Conservation (phyloP, 495 filamentous ascomycete genomes). For the Penicillium turbatum region DNA sequence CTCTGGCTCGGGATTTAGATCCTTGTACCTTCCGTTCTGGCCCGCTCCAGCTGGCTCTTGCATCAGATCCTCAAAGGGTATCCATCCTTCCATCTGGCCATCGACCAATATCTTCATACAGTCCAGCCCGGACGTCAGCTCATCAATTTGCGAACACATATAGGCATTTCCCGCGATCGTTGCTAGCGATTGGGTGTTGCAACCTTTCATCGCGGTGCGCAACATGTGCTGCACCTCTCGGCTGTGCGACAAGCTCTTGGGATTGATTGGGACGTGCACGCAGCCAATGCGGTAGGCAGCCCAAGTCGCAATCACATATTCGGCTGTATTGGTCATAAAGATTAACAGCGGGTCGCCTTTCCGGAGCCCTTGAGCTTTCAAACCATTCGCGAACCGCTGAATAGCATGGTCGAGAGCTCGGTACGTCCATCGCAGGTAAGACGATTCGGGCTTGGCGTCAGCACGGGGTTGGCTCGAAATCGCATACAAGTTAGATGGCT, state of each 20-base stretch:
- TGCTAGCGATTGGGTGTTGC: not conserved
- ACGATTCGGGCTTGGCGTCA: not conserved
- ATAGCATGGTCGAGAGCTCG: conserved; percentile 7
- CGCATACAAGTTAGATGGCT: conserved; percentile 9
- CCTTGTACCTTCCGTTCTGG: too few relatives aligned
- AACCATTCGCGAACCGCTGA: conserved; percentile 5
- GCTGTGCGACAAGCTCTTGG: conserved; percentile 5
- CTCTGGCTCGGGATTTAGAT: too few relatives aligned
- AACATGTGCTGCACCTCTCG: conserved; percentile 19
- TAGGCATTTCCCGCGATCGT: conserved; percentile 7
- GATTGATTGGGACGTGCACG: conserved; percentile 18
- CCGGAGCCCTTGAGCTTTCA: conserved; percentile 2
- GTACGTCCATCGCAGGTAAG: conserved; percentile 20
- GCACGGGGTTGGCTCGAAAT: not conserved
- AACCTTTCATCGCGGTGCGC: conserved; percentile 4
- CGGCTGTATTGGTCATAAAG: conserved; percentile 13
- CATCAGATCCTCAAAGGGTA: conserved; percentile 10
- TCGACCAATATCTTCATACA: conserved; percentile 13
- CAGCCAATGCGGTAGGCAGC: conserved; percentile 20
- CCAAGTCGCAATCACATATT: conserved; percentile 19
- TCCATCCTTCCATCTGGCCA: conserved; percentile 13
- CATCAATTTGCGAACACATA: conserved; percentile 7
- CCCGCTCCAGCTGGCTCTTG: not conserved
- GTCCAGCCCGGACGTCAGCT: conserved; percentile 4
- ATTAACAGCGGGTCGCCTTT: conserved; percentile 11